Base-by-base conservation (phyloP, 441 rosid genomes). In the Daphne laureola region DNA sequence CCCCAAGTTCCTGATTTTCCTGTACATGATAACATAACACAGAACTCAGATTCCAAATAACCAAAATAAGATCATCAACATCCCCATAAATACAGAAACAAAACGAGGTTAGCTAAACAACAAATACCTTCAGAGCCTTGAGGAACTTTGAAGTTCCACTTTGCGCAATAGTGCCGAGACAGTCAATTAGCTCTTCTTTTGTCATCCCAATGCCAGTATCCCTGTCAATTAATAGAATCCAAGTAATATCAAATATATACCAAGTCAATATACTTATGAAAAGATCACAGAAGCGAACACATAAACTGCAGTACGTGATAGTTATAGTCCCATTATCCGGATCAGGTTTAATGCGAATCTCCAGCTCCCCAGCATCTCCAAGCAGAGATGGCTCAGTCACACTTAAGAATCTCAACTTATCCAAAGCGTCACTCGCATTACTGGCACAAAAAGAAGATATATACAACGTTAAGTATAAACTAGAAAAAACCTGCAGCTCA, bases 151-250 rank as follows among this genome's bases (percentile, higher is more conserved):
- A 89, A 67, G 98, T 89, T 31, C 98, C 98, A 70, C 95, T 86
- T 74, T 89, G 97, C 63, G 98, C 98, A 76, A 93, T 93, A 13
- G 98, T 93, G 61, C 98, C 98, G 62, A 93, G 97, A 60, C 97
- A 89, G 61, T 89, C 97, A 58, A 93, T 58, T 17, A 93, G 96
- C 65, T 93, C 98, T 57, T 89, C 96, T 54, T 76, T 92, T 12
- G 92, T 83, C 98, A 92, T 92, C 18, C 98, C 98, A 78, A 92
- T 81, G 25, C 98, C 98, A 65, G 97, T 77, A 55, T 92, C 98
- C 3, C 98, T 92, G 75, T 67, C 76, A 35, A 64, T 57, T 53
- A 60, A 49, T 36, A 51, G 36, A 45, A 51, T 61, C 6, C 38
- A 4, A 17, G 17, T 16, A 25, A 38, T 12, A 31, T 26, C 46